A percentile compares a stretch with the other conserved stretches of the same genome.
Evolutionary conservation across 345 rosid genomes (phyloP).

Genomic region (Geranium rotundifolium): DNA sequence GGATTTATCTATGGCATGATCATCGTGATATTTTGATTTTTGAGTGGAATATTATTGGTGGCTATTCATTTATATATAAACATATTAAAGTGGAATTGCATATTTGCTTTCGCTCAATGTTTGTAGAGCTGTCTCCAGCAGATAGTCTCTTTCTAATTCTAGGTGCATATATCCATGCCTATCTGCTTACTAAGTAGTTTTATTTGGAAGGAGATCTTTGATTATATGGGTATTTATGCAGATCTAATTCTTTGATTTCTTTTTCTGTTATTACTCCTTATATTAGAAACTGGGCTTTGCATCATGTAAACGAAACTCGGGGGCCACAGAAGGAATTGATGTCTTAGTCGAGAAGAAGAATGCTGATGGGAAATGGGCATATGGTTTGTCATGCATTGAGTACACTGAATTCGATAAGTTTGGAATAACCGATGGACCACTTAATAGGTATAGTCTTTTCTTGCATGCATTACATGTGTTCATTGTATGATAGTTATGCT

Average conservation of each 20-base stretch:
- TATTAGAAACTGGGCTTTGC: conserved; percentile 86
- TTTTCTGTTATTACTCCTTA: not conserved
- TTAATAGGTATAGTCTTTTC: not conserved
- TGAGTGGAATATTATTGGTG: too few relatives aligned
- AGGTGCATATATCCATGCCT: too few relatives aligned
- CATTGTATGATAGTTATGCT: not conserved
- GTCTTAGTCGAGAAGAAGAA: conserved; percentile 78
- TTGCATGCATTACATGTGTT: not conserved
- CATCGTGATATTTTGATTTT: too few relatives aligned
- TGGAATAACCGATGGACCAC: conserved; percentile 22
- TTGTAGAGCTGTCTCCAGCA: too few relatives aligned
- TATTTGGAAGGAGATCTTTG: not conserved
- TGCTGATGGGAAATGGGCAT: conserved; percentile 77
- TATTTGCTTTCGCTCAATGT: too few relatives aligned
- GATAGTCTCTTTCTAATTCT: too few relatives aligned
- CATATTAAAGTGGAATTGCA: too few relatives aligned
- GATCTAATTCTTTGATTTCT: not conserved
- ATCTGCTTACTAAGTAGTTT: not conserved
- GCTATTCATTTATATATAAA: too few relatives aligned
- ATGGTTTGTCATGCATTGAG: conserved; percentile 90
- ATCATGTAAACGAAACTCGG: conserved; percentile 67
- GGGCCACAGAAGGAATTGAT: conserved; percentile 83
- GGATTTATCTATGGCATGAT: too few relatives aligned
- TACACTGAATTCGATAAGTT: conserved; percentile 83
- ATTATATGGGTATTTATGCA: not conserved